Percentiles rank a stretch among this genome's conserved stretches.
Conservation (phyloP, 495 filamentous ascomycete genomes). For the Halenospora varia region DNA sequence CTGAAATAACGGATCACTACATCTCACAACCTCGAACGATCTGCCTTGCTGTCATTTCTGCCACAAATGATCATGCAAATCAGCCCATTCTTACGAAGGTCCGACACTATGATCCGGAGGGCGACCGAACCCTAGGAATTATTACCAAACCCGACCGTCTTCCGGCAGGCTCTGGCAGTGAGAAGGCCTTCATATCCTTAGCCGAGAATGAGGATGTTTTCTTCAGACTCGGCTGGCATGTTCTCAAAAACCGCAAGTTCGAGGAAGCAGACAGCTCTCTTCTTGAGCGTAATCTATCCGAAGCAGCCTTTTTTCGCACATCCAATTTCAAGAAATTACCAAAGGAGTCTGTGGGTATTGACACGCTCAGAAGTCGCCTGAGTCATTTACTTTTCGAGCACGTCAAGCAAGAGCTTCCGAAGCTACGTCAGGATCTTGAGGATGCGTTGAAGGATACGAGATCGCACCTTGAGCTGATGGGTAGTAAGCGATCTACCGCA, state of each 20-base stretch:
- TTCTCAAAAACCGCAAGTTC: constrained; percentile 53
- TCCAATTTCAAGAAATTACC: constrained; percentile 10
- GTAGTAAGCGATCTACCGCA: background rate
- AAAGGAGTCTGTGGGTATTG: constrained; percentile 25
- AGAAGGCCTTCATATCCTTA: constrained; percentile 46
- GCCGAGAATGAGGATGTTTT: constrained; percentile 54
- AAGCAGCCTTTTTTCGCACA: constrained; percentile 29
- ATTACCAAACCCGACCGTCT: constrained; percentile 47
- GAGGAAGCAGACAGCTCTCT: constrained; percentile 34
- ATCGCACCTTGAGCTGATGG: background rate
- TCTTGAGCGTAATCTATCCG: constrained; percentile 32
- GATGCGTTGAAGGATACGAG: background rate
- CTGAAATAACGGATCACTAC: constrained; percentile 47
- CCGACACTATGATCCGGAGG: constrained; percentile 35
- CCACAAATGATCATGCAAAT: constrained; percentile 43
- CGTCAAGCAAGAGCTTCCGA: constrained; percentile 30
- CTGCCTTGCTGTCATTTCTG: constrained; percentile 55
- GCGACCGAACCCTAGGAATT: constrained; percentile 49
- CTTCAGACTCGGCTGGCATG: constrained; percentile 57
- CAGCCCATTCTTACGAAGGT: constrained; percentile 45
- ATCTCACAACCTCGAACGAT: constrained; percentile 53
- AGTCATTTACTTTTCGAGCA: constrained; percentile 35
- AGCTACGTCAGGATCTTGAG: constrained; percentile 4
- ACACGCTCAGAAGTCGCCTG: constrained; percentile 32
- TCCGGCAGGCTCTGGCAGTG: constrained; percentile 36